phyloP scores from a whole-genome alignment of 2,329 filamentous ascomycete genomes.

The Fusarium clavum region DNA sequence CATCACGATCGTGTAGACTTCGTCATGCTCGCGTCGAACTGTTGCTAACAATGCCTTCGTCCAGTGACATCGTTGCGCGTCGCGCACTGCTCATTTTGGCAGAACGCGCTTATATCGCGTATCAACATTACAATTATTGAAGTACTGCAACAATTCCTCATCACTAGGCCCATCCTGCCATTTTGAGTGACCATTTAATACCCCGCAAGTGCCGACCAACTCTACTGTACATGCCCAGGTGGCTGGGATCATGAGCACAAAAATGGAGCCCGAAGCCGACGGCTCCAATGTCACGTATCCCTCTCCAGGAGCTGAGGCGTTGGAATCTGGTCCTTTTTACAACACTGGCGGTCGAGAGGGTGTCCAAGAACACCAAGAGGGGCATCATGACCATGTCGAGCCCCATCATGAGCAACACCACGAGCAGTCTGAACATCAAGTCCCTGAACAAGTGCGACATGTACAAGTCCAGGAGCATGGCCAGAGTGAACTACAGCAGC shows the following conservation, averaged over 20 bases:
- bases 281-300: constrained; percentile 59
- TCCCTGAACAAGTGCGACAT: constrained; percentile 46
- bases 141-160: constrained; percentile 6
- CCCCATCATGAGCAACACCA: constrained; percentile 40
- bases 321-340: constrained; percentile 60
- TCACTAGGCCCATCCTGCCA: constrained; percentile 4
- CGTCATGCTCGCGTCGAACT: constrained; percentile 39
- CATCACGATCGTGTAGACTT: constrained; percentile 30
- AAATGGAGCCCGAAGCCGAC: constrained; percentile 52
- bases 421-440: constrained; percentile 46
- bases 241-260: constrained; percentile 47
- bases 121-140: constrained; percentile 25
- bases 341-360: constrained; percentile 53
- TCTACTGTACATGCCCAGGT: constrained; percentile 11
- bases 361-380: constrained; percentile 48
- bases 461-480: constrained; percentile 48
- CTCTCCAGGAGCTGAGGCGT: constrained; percentile 58
- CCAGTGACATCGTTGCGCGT: constrained; percentile 45
- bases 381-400: constrained; percentile 38
- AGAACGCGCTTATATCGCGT: constrained; percentile 38
- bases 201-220: constrained; percentile 13
- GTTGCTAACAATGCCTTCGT: constrained; percentile 45
- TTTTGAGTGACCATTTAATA: constrained; percentile 31
- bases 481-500: constrained; percentile 46
- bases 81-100: constrained; percentile 33